Base-by-base conservation (phyloP, 495 filamentous ascomycete genomes). In the Glutinoglossum americanum region DNA sequence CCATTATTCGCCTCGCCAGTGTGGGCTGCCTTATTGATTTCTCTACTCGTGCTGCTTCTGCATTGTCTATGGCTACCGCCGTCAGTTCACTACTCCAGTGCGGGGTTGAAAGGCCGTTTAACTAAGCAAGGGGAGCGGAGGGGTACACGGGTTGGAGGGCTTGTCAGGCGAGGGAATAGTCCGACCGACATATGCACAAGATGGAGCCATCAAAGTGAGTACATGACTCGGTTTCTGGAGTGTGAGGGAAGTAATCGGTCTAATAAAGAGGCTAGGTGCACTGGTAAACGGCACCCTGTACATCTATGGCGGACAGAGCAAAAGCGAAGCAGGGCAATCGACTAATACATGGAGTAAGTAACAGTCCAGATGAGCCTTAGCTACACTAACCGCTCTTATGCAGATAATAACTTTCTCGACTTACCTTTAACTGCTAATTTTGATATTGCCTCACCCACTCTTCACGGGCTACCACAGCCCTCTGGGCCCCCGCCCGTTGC, bases 241-340 rank as follows among this genome's bases (percentile, higher is more conserved):
- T 11, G 10, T 25, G 19, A 23, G 0, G 30, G n/a, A n/a, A 30
- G 19, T 3, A 28, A 28, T 23, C 33, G 3, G 5, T 58, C 45
- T 59, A 33, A 53, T 26, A 25, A 9, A 15, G 62, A 21, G 10
- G 1, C 21, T 27, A 59, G 57, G 41, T 13, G 57, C 81, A 21
- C 60, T 80, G 44, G 75, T 87, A 3, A 85, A 85, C 55, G 84
- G 83, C 28, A 87, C 80, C 0, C 65, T 87, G 21, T 87, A 84
- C 62, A 73, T 86, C n/a, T 87, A 85, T 60, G 84, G 84, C 35
- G 84, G 84, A 11, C 74, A 81, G 37, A 70, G 74, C 3, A 81
- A 69, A 23, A 73, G 66, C 5, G 62, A 69, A 9, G 59, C 70
- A 19, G 70, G 73, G 7, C 83, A 87, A 65, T 71, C 58, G 1